Base-by-base conservation (phyloP, 805 yeast species). In the Yarrowia porcina region DNA sequence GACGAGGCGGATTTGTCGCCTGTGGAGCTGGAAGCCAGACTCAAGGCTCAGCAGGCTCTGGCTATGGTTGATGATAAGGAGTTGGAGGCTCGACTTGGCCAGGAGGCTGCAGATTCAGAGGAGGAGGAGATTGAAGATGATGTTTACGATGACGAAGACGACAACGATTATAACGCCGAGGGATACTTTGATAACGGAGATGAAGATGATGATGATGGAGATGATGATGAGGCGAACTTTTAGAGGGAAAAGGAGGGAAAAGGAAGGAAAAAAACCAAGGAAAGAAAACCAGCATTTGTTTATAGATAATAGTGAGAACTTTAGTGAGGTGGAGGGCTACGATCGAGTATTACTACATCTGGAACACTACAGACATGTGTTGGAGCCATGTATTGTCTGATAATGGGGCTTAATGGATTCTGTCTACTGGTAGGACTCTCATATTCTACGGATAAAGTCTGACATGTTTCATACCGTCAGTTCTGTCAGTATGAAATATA, bases 141-240 rank as follows among this genome's bases (percentile, higher is more conserved):
- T 65, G 89, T 86, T 65, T 75, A 72, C 65, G 90, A 86, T 66
- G 87, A 86, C 59, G 76, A 74, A 65, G 90, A 87, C 25, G 91
- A 87, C 67, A 89, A 85, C 69, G 90, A 86, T 71, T 87, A 87
- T 69, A 87, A 87, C 69, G 93, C 93, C 9, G 93, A 87, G 68
- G 84, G 83, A 73, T 87, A 87, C 74, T 87, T 87, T 69, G 91
- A 87, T 45, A 89, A 86, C 66, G 87, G 84, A 59, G 85, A 82
- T 41, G 79, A 72, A 60, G 78, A 73, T 39, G 83, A 78, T 20
- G 86, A 79, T 38, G 87, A 80, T 57, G 85, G 77, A 47, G 76
- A 68, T 27, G 67, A 69, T 62, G 86, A 81, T 63, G 90, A 86
- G 71, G 90, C 90, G 4, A 90, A 88, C 12, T 86, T 85, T 66